Evolutionary conservation across 176 grass and related monocot species (phyloP), one percentile per base, ranked within the genome.

Genomic region (Ampelocalamus luodianensis): DNA sequence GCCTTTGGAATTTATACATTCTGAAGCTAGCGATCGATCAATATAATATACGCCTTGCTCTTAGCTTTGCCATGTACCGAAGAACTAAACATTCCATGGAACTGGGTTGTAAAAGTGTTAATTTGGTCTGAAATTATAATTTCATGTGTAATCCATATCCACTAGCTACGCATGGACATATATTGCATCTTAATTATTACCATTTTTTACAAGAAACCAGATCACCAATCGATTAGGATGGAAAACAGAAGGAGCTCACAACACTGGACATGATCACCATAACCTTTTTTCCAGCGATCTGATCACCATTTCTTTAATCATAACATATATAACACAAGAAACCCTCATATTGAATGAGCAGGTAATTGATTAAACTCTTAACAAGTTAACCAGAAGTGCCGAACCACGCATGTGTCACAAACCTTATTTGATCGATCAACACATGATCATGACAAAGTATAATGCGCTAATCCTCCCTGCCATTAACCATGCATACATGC

Each of bases 401-500:
- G 14, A 70, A 56, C 37, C 22, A 76, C 29, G 29, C 29, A 29
- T 81, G 70, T 43, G 63, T 46, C 68, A 39, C 10, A 60, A 53
- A 40, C 42, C 64, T 89, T 89, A 89, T 89, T 89, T n/a, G 61
- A 48, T 80, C 0, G 39, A 74, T 83, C 16, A 59, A 27, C 42
- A 70, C 51, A 80, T 74, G 77, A 74, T 69, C 53, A 77, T 67
- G 38, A 76, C 7, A 84, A 46, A 42, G 75, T 72, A 36, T 83
- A 46, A 66, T 50, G 59, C 44, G 27, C 10, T 11, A 15, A 55
- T 20, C 61, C 77, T 36, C 77, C 43, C 59, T n/a, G 17, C 17
- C 17, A 42, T 34, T n/a, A 69, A 38, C 37, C 66, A 44, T 69
- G 36, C 65, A 37, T 38, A 5, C 15, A 53, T 39, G 45, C 48